Evolutionary conservation across 192 early-diverging fungal genomes (phyloP), one percentile per base, ranked within the genome.

Genomic region (Mycoemilia scoparia): DNA sequence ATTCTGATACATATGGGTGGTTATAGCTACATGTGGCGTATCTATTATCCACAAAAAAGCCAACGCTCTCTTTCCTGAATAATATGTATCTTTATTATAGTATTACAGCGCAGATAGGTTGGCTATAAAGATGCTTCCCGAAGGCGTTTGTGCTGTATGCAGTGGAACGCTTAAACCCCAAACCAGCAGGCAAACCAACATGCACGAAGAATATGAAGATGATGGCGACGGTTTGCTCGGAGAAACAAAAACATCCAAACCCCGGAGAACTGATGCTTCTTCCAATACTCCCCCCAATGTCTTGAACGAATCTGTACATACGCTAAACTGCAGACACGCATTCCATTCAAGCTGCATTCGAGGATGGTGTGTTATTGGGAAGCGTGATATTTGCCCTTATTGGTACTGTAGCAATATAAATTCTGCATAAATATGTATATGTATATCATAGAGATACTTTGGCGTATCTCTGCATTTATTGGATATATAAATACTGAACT

Each of bases 311-410:
- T 55, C 60, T 1, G 51, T 41, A 10, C 55, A 64, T 32, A 24
- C 21, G 4, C 41, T 64, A 18, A 47, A 28, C 4, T 64, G 60
- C 19, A 42, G 41, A 12, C 60, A 64, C 29, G 55, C 36, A 36
- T 67, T 67, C 51, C 64, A 67, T 15, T 54, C 59, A 7, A 50
- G 41, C 14, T 67, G 64, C 21, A 62, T 67, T 29, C 58, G 59
- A 22, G 64, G 64, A 12, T 67, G 64, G 64, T 60, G 59, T 23
- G 46, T 67, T 3, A 37, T 67, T 25, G 64, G 64, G 6, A 67
- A 67, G 41, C 43, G 46, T 15, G 54, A 61, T n/a, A 31, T 46
- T 5, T 67, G 64, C 22, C 64, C 64, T 23, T 58, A 53, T 28
- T 67, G 64, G n/a, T n/a, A n/a, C n/a, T n/a, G n/a, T n/a, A n/a